These are phyloP conservation scores for Acacia crassicarpa DNA, from an alignment of 306 rosid genomes.

Conservation along the genomic window DNA sequence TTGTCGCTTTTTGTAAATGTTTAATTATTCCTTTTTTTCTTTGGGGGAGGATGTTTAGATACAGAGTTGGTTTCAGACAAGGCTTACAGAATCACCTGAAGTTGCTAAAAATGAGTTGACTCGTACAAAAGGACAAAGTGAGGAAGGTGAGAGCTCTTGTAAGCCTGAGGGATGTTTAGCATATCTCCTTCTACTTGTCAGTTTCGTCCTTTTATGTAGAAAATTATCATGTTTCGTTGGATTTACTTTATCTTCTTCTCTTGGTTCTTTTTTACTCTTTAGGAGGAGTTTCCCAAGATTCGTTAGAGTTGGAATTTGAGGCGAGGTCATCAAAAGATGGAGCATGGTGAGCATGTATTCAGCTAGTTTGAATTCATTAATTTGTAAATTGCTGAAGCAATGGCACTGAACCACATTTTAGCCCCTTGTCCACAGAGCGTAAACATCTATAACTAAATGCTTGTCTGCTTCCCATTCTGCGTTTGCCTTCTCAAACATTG, in stretches of 20 bases:
- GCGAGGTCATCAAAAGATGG: constrained; percentile 92
- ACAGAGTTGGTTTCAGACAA: constrained; percentile 71
- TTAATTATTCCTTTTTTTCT: not conserved
- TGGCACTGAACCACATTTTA: not conserved
- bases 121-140: constrained; percentile 38
- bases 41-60: constrained; percentile 44
- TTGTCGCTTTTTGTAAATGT: not conserved
- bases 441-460: not conserved
- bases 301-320: constrained; percentile 82
- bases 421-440: not conserved
- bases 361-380: not conserved
- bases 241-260: not conserved
- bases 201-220: not conserved
- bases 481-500: not conserved
- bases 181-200: constrained; percentile 13
- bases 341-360: constrained; percentile 69
- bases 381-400: not conserved
- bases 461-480: not conserved
- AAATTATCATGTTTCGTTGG: not conserved
- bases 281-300: constrained; percentile 51
- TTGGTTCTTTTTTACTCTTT: constrained; percentile 21
- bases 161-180: constrained; percentile 41
- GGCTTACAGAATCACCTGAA: constrained; percentile 46
- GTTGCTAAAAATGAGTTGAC: constrained; percentile 36
- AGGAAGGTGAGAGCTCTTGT: constrained; percentile 44